Evolutionary conservation across 306 rosid genomes (phyloP), one percentile per base, ranked within the genome.

Genomic region (Nissolia schottii): DNA sequence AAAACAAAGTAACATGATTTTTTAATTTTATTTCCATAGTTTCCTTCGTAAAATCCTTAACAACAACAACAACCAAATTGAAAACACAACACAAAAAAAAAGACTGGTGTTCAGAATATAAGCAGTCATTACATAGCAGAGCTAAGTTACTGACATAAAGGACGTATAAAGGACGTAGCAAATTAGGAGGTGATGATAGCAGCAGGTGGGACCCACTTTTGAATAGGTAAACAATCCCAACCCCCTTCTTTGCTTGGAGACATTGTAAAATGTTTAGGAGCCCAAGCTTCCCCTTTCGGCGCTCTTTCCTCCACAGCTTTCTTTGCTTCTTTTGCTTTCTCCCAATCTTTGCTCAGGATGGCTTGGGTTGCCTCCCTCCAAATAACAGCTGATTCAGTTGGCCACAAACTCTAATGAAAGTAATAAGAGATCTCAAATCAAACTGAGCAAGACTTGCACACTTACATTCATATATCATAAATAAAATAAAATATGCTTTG

Each of bases 311-410:
- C 93, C 32, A 87, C 70, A 18, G n/a, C 34, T 63, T 80, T 89
- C 90, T 91, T 91, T 62, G 78, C 81, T 68, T 80, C 89, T 82
- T 79, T 87, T 80, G 97, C 88, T 67, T 76, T 87, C 46, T 46
- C 88, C 96, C 90, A 87, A 40, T 91, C 87, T 59, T 71, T 77
- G 66, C 63, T 83, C 31, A 87, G 5, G 24, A 91, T 87, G 14
- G 86, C 85, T 81, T 84, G 74, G 81, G 91, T 89, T 65, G 85
- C 67, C 45, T 82, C 77, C 49, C 86, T 69, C 93, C 96, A 91
- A 19, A 85, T 70, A 14, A 77, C 62, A 24, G 87, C 89, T 67
- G 96, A 90, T 79, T 92, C 98, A 37, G 86, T 88, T 75, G 60
- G 38, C 91, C 80, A 76, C 67, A 90, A 79, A 35, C 65, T 79